Evolutionary conservation across 177 flowering plant genomes (phyloP).

Genomic region (Vitis hybrid): DNA sequence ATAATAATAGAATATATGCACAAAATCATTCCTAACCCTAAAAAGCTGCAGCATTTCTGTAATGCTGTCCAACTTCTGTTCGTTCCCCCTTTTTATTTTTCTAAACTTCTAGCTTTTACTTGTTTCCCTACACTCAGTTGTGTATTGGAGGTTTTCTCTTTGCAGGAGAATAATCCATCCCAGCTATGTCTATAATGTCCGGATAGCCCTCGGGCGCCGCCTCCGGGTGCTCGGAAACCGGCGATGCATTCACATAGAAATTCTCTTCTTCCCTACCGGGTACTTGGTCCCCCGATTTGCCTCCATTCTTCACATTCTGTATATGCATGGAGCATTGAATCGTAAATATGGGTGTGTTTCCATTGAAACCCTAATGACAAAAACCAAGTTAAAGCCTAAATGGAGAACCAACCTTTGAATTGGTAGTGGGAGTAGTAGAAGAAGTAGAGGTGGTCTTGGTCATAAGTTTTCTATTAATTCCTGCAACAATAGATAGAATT

Average conservation of each 20-base stretch:
- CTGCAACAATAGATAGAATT: constrained; percentile 36
- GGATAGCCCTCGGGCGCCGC: constrained; percentile 26
- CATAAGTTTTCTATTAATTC: constrained; percentile 44
- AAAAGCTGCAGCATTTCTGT: constrained; percentile 59
- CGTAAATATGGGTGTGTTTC: not conserved
- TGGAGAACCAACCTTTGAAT: constrained; percentile 19
- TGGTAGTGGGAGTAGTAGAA: constrained; percentile 12
- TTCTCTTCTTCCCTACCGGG: constrained; percentile 20
- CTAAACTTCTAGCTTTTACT: constrained; percentile 2
- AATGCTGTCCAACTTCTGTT: constrained; percentile 32
- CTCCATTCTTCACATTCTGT: constrained; percentile 25
- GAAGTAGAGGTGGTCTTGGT: constrained; percentile 13
- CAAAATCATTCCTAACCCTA: constrained; percentile 33
- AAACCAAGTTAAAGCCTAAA: too few species aligned
- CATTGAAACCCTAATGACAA: not conserved
- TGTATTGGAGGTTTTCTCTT: constrained; percentile 76
- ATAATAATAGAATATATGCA: constrained; percentile 23
- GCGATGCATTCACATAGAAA: constrained; percentile 15
- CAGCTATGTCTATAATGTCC: constrained; percentile 58
- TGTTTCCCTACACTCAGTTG: constrained; percentile 29
- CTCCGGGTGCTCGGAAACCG: constrained; percentile 15
- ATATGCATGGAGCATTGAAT: not conserved
- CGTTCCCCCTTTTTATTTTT: not conserved
- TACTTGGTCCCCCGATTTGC: constrained; percentile 3
- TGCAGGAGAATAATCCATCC: constrained; percentile 83